Percentiles rank a stretch among this genome's conserved stretches.
Evolutionary conservation across 1,284 basidiomycete species (phyloP).

Genomic region (Ganoderma leucocontextum): DNA sequence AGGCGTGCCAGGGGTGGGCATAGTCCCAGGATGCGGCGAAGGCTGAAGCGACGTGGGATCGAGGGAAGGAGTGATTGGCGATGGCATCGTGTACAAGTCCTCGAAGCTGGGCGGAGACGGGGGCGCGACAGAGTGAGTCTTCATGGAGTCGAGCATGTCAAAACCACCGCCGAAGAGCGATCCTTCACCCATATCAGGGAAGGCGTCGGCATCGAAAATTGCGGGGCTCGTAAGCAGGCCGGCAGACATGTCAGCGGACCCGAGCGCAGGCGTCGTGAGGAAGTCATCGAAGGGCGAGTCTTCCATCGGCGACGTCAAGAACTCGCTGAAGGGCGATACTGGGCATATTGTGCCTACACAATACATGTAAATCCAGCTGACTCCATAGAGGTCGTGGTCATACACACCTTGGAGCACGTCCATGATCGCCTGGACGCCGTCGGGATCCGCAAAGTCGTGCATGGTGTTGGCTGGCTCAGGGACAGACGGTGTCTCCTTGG

Average conservation of each 20-base stretch:
- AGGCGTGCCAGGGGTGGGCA: conserved; percentile 41
- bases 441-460: conserved; percentile 31
- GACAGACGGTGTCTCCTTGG: conserved; percentile 38
- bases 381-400: neutral
- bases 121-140: conserved; percentile 28
- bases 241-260: conserved; percentile 43
- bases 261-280: conserved; percentile 61
- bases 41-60: conserved; percentile 49
- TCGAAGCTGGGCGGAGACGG: conserved; percentile 44
- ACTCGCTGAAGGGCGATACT: conserved; percentile 44
- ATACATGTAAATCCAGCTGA: neutral
- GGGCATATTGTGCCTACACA: conserved; percentile 47
- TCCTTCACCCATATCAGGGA: conserved; percentile 44
- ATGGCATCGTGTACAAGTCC: conserved; percentile 52
- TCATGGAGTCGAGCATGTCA: conserved; percentile 31
- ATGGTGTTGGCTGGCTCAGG: conserved; percentile 30
- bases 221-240: conserved; percentile 50
- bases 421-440: conserved; percentile 51
- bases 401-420: conserved; percentile 52
- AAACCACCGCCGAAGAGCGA: conserved; percentile 37
- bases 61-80: conserved; percentile 53
- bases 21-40: conserved; percentile 42
- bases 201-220: conserved; percentile 46
- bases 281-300: conserved; percentile 65
- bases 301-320: conserved; percentile 56